These are phyloP conservation scores for Podila epicladia DNA, from an alignment of 192 early-diverging fungal species.

Conservation along the genomic window DNA sequence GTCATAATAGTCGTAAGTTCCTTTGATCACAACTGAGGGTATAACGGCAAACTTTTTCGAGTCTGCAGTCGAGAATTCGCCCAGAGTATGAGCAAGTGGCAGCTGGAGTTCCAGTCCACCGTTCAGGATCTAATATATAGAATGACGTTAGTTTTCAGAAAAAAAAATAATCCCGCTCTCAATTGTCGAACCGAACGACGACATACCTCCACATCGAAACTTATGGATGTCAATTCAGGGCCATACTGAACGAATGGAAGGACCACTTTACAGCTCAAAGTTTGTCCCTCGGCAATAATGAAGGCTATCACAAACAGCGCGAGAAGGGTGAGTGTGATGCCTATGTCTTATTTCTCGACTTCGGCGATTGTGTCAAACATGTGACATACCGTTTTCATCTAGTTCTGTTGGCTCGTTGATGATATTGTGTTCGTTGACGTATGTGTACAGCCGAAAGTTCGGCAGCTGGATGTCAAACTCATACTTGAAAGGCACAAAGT, in stretches of 20 bases:
- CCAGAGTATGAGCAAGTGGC: constrained; percentile 71
- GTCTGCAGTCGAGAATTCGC: constrained; percentile 65
- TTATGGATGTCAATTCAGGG: constrained; percentile 61
- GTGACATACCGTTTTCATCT: constrained; percentile 75
- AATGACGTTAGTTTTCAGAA: neutral
- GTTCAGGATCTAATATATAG: constrained; percentile 53
- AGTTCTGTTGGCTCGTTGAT: constrained; percentile 75
- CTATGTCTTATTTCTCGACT: constrained; percentile 20
- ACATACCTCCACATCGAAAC: constrained; percentile 62
- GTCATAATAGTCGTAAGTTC: constrained; percentile 64
- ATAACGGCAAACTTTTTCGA: constrained; percentile 59
- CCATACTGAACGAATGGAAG: constrained; percentile 69
- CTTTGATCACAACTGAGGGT: constrained; percentile 53
- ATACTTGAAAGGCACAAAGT: constrained; percentile 79
- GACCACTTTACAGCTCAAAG: constrained; percentile 49
- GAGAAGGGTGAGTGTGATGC: neutral
- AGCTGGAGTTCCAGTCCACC: constrained; percentile 58
- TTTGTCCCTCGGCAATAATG: constrained; percentile 54
- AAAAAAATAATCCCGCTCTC: neutral
- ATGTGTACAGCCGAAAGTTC: constrained; percentile 66
- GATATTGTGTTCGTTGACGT: constrained; percentile 81
- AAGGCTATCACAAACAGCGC: constrained; percentile 30
- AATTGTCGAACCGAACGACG: neutral
- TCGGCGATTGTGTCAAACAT: neutral
- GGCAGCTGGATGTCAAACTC: constrained; percentile 59